phyloP scores from a whole-genome alignment of 805 yeast species.

The Zygotorulaspora danielsina region DNA sequence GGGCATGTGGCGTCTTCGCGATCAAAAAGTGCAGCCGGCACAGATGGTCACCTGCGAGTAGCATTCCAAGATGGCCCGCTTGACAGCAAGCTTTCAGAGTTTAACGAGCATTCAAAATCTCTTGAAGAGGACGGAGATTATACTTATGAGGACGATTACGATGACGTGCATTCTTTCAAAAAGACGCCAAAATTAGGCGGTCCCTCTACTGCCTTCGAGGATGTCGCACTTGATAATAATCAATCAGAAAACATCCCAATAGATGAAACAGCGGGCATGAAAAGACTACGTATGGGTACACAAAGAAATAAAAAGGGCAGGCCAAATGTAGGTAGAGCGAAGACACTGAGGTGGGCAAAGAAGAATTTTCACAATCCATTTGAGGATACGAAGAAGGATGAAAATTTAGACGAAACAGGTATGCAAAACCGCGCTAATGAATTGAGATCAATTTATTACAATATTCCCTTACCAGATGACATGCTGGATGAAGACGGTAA shows the following conservation, averaged over 20 bases:
- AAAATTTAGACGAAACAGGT: conserved; percentile 34
- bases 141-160: conserved; percentile 15
- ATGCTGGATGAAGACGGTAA: conserved; percentile 56
- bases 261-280: conserved; percentile 41
- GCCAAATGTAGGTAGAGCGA: conserved; percentile 56
- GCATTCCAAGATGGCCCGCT: conserved; percentile 15
- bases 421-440: conserved; percentile 39
- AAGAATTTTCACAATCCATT: conserved; percentile 36
- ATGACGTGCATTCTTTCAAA: conserved; percentile 27
- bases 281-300: conserved; percentile 88
- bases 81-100: conserved; percentile 16
- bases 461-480: conserved; percentile 55
- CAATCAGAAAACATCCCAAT: conserved; percentile 9
- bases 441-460: conserved; percentile 53
- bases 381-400: conserved; percentile 28
- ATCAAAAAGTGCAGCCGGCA: conserved; percentile 1
- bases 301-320: conserved; percentile 69
- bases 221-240: conserved; percentile 23
- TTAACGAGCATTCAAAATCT: conserved; percentile 17
- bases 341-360: conserved; percentile 52
- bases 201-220: conserved; percentile 24
- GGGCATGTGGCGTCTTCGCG: neutral
- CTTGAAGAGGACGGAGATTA: conserved; percentile 13
- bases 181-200: conserved; percentile 29
- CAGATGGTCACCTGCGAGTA: conserved; percentile 11